Evolutionary conservation across 108 stramenopile species (phyloP).

Genomic region (Skeletonema costatum): DNA sequence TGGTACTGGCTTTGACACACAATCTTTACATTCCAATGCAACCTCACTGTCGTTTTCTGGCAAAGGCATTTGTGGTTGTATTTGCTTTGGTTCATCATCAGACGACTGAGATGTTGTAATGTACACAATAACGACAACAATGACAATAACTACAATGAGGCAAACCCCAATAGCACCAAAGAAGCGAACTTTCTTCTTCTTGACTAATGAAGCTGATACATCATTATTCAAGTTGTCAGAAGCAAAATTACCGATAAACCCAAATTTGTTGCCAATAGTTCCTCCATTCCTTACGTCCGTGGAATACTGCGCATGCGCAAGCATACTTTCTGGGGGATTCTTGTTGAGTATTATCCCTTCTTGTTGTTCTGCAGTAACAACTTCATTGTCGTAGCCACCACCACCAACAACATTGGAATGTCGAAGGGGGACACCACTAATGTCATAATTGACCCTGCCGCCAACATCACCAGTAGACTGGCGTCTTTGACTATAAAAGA

Average conservation of each 20-base stretch:
- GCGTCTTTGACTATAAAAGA: neutral
- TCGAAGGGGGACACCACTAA: neutral
- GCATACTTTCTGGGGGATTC: neutral
- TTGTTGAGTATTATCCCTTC: neutral
- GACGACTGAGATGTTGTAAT: neutral
- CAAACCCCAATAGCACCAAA: neutral
- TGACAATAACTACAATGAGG: neutral
- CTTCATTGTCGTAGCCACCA: neutral
- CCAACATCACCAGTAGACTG: neutral
- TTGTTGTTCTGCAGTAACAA: neutral
- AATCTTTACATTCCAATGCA: neutral
- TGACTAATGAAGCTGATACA: neutral
- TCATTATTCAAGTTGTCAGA: neutral
- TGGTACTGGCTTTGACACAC: neutral
- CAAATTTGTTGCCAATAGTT: neutral
- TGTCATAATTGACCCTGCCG: neutral
- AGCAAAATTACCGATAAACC: neutral
- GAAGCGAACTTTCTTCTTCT: neutral
- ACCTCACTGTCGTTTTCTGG: neutral
- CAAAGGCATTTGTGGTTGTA: neutral
- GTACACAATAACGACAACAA: neutral
- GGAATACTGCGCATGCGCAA: neutral
- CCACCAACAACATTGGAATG: neutral
- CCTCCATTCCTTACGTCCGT: neutral
- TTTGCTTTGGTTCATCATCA: neutral